Base-by-base conservation (phyloP, 495 filamentous ascomycete genomes). In the Lepidopterella palustris region DNA sequence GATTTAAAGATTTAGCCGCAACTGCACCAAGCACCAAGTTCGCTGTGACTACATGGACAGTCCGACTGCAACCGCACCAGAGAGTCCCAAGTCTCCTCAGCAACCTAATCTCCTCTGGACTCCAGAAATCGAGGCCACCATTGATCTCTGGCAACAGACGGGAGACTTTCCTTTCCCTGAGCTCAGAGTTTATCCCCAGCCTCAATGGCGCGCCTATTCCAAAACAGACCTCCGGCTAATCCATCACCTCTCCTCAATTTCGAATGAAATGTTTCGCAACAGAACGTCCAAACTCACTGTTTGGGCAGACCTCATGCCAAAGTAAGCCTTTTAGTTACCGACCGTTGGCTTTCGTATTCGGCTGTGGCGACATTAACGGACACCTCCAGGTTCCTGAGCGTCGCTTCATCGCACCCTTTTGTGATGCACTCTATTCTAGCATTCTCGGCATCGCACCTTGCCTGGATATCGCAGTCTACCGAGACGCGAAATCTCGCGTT, bases 21-120 rank as follows among this genome's bases (percentile, higher is more conserved):
- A 97, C 74, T 98, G 93, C 75, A 96, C 92, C 55, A 97, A 97
- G 72, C 93, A 98, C 73, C 95, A 96, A 77, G 92, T 95, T 66
- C 86, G 91, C 69, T 98, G 93, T 74, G 92, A 95, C 66, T 98
- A 97, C 74, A 92, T 95, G 81, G 90, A 97, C 68, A 81, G 82
- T 58, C 71, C 77, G 2, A 77, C 83, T 27, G 76, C 81, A 24
- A 79, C 84, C 53, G 86, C 88, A 56, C 76, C 84, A 45, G 64
- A 67, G 25, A 61, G 60, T 59, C 78, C 84, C 28, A 73, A 77
- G 26, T 81, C 82, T 62, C 85, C 86, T 51, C 84, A 87, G 68
- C 84, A 84, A 67, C 82, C 87, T 27, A 84, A 92, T 76, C 82
- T 93, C 21, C 80, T 91, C 71, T 87, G 90, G 84, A 89, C 87